Evolutionary conservation across 805 yeast genomes (phyloP), one percentile per base, ranked within the genome.

Genomic region (Saccharomycopsis lassenensis): DNA sequence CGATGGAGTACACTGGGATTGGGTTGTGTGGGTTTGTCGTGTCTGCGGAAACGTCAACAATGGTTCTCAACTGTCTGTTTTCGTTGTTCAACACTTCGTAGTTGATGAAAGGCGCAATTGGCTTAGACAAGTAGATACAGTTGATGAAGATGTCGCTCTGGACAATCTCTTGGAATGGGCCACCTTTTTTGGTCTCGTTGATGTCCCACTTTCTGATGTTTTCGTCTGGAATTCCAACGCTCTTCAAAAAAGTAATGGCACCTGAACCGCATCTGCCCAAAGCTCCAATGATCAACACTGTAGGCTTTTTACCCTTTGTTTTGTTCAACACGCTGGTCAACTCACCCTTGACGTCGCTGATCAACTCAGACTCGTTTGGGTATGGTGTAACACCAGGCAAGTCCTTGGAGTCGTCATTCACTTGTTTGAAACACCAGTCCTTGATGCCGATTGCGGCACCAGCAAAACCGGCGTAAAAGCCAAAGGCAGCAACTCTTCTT

Each of bases 391-490:
- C 82, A 36, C 85, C 84, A 26, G 83, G 82, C 48, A 91, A 66
- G 46, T 84, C 75, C 56, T 76, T 73, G 37, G 63, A 52, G 31
- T 49, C 54, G 51, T 76, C 84, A 56, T 82, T 78, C 25, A 75
- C 60, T 58, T 83, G 89, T 60, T 89, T 89, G 63, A 81, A 79
- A 34, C 94, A 81, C 95, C 97, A 91, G 59, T 86, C 94, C 57
- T 74, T 74, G 35, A 89, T 67, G 52, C 98, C 98, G 38, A 91
- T 62, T 23, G 98, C 99, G 24, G 99, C 98, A 52, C 99, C 99
- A 5, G 97, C 98, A 57, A 91, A 91, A n/a, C 99, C 99, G 30
- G 99, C 98, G 58, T 89, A 89, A 67, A 74, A 91, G n/a, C 99
- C 99, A 56, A 91, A 91, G 6, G 98, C 98, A 30, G 99, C 99